Conservation (phyloP, 441 rosid species). For the Corymbia citriodora region DNA sequence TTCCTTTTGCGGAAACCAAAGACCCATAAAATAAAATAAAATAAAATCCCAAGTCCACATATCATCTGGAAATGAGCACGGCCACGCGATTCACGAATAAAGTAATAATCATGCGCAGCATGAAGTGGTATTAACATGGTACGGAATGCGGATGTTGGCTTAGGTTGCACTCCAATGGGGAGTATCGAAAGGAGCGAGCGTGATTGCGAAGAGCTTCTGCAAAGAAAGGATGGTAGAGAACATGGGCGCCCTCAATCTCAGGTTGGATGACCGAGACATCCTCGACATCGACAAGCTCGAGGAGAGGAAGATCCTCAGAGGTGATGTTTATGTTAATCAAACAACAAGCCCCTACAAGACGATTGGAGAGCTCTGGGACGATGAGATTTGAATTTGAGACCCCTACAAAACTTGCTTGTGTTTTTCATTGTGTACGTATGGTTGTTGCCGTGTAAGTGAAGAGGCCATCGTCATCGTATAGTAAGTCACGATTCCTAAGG, state of each 20-base stretch:
- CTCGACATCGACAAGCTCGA: conserved; percentile 43
- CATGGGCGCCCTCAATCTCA: conserved; percentile 40
- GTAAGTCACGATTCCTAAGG: not conserved
- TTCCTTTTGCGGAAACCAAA: not conserved
- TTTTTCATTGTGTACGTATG: not conserved
- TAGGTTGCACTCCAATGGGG: conserved; percentile 88
- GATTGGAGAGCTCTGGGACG: conserved; percentile 68
- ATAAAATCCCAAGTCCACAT: not conserved
- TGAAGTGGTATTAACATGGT: not conserved
- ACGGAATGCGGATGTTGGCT: not conserved
- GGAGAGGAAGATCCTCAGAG: conserved; percentile 80
- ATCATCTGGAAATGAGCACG: not conserved
- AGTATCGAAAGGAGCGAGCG: conserved; percentile 65
- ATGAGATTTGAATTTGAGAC: conserved; percentile 40
- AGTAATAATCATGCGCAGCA: not conserved
- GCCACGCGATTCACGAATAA: not conserved
- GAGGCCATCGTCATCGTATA: not conserved
- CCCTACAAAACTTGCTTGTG: not conserved
- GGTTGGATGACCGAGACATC: conserved; percentile 51
- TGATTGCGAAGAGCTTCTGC: conserved; percentile 76
- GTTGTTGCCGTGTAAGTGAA: not conserved
- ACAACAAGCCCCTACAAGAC: conserved; percentile 77
- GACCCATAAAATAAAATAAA: not conserved
- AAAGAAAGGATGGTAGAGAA: conserved; percentile 56
- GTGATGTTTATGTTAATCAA: conserved; percentile 55